Conservation (phyloP, 2,329 filamentous ascomycete genomes). For the Trichothecium roseum region DNA sequence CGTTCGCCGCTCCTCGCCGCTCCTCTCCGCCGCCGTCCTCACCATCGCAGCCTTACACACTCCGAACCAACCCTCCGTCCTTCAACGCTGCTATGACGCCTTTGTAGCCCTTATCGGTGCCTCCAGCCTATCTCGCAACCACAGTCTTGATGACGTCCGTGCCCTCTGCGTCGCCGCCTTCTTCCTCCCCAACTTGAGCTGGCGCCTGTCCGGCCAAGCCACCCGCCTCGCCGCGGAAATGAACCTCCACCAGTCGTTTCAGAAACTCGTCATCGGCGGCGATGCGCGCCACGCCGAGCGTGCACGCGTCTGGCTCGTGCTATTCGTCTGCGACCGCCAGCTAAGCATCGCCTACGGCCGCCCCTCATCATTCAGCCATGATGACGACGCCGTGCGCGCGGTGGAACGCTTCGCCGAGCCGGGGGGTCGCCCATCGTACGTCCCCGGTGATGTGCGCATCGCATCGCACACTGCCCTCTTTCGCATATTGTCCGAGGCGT, state of each 20-base stretch:
- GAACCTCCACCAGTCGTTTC: constrained; percentile 42
- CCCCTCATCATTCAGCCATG: constrained; percentile 15
- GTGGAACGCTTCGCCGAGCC: constrained; percentile 14
- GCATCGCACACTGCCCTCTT: constrained; percentile 7
- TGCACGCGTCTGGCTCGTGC: constrained; percentile 46
- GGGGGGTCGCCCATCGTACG: constrained; percentile 2
- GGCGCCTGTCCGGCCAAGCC: constrained; percentile 49
- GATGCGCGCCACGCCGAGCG: constrained; percentile 39
- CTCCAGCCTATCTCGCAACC: constrained; percentile 47
- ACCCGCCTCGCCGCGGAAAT: constrained; percentile 47
- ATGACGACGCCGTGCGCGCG: constrained; percentile 11
- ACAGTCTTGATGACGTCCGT: constrained; percentile 47
- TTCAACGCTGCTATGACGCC: constrained; percentile 38
- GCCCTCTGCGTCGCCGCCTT: constrained; percentile 53
- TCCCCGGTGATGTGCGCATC: constrained; percentile 8
- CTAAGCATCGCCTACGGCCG: constrained; percentile 21
- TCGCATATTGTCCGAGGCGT: constrained; percentile 7
- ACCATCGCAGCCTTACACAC: constrained; percentile 51
- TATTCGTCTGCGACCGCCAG: constrained; percentile 21
- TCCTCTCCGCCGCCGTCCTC: constrained; percentile 46
- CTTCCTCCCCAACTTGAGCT: constrained; percentile 51
- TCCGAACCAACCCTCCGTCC: no score
- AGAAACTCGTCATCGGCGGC: constrained; percentile 31
- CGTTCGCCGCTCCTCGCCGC: constrained; percentile 42
- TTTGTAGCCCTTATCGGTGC: constrained; percentile 45